phyloP scores from a whole-genome alignment of 2,329 filamentous ascomycete species.

The Xylaria sp. region DNA sequence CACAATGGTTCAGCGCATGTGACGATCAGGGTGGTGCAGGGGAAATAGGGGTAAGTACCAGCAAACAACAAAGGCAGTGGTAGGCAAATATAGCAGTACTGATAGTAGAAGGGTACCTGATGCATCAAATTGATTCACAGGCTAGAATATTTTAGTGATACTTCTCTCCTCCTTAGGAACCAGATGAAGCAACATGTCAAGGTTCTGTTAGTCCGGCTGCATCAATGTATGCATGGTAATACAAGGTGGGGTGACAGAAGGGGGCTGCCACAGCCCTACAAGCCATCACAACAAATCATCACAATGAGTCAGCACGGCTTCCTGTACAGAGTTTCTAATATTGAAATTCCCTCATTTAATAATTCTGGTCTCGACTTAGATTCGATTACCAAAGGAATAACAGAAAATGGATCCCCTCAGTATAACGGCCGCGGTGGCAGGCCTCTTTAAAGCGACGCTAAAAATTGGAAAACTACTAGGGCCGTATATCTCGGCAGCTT shows the following conservation, averaged over 20 bases:
- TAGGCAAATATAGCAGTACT: too few species aligned
- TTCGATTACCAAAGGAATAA: too few species aligned
- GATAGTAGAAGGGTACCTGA: too few species aligned
- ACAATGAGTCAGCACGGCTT: not conserved
- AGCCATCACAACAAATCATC: not conserved
- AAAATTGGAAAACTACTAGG: slow-evolving; percentile 4
- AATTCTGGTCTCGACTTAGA: too few species aligned
- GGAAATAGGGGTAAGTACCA: not conserved
- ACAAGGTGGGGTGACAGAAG: not conserved
- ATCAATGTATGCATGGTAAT: not conserved
- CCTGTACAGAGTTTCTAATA: not conserved
- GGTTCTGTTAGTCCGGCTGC: not conserved
- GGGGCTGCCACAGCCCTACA: not conserved
- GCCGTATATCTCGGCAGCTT: slow-evolving; percentile 9
- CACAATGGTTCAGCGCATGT: too few species aligned
- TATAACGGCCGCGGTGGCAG: slow-evolving; percentile 6
- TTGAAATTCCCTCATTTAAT: too few species aligned
- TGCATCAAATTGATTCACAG: too few species aligned
- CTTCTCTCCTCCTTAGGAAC: not conserved
- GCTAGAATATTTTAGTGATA: not conserved
- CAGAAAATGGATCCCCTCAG: slow-evolving; percentile 12
- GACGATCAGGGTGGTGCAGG: too few species aligned
- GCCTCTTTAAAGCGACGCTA: slow-evolving; percentile 5
- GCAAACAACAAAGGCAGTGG: not conserved
- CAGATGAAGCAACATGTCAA: not conserved